Conservation (phyloP, 1,284 basidiomycete species). For the Cystobasidium slooffiae region DNA sequence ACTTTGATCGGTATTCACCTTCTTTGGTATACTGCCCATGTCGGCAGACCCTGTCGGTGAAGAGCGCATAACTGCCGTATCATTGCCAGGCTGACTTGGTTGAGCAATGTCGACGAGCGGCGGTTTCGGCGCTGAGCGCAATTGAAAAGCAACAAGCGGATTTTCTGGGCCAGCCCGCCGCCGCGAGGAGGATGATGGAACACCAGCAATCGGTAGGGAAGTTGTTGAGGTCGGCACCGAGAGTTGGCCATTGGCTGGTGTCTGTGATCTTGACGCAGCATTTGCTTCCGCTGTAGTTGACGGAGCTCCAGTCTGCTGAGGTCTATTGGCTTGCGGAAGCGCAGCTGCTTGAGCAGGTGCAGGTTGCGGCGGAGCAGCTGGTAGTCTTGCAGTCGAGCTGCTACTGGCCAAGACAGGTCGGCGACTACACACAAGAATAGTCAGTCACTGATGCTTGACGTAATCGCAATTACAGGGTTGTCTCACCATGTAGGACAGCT, state of each 20-base stretch:
- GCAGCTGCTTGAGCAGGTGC: conserved; percentile 16
- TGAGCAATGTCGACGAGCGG: neutral
- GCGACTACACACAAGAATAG: conserved; percentile 21
- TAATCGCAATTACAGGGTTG: neutral
- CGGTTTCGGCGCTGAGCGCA: conserved; percentile 8
- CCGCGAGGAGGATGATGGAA: neutral
- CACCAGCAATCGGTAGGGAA: neutral
- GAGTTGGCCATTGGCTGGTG: neutral
- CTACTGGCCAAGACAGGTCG: conserved; percentile 26
- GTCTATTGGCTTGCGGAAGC: neutral
- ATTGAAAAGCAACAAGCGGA: conserved; percentile 39
- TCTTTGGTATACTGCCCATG: neutral
- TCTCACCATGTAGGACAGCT: conserved; percentile 91
- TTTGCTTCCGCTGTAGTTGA: neutral
- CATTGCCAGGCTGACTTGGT: neutral
- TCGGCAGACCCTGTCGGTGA: neutral
- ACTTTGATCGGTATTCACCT: neutral
- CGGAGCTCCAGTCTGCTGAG: neutral
- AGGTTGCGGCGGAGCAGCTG: conserved; percentile 7
- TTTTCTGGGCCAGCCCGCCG: conserved; percentile 34
- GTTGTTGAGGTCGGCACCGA: neutral
- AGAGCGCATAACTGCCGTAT: neutral
- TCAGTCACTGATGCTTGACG: neutral
- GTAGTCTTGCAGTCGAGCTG: neutral
- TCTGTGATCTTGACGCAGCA: neutral